Base-by-base conservation (phyloP, 2,329 filamentous ascomycete species). In the Colletotrichum brevisporum region DNA sequence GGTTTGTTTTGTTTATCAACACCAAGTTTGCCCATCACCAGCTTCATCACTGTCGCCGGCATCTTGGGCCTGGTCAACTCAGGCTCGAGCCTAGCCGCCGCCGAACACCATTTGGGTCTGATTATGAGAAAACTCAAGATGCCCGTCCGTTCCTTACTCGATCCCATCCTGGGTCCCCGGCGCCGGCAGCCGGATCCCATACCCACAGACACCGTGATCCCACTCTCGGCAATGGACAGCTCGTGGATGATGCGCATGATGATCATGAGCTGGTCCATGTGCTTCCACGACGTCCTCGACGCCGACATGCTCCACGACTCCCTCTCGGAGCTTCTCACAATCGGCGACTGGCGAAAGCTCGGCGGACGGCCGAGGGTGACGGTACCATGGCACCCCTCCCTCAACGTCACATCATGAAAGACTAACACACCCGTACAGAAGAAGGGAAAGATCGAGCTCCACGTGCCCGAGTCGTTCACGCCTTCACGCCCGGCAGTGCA, bases 271-370 rank as follows among this genome's bases (percentile, higher is more conserved):
- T 79, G 75, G 75, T 77, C 78, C 0, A 75, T 85, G 48, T 76
- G 76, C 15, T 86, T 86, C 71, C 80, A 86, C 66, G 80, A 83
- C 64, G 82, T 84, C 1, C 78, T 87, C 3, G 83, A 87, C 63
- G 72, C 78, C 0, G 71, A 79, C 1, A 82, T 76, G 60, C 75
- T 87, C 2, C 74, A 75, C 4, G 61, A 54, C 2, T 73, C 82
- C 0, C 74, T 86, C 0, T 73, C 74, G 3, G 73, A 73, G 26
- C 73, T 87, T 12, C 70, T 86, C 4, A 75, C 81, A 4, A 79
- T 78, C 5, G 81, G 80, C 0, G 80, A 82, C 41, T 87, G 84
- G 85, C 77, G 77, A 18, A 84, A 83, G 68, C 71, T 87, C 1
- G 83, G 83, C 1, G 85, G 82, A 4, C 78, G 84, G 3, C 69